Conservation (phyloP, 2,329 filamentous ascomycete species). For the Aspergillus sp. region DNA sequence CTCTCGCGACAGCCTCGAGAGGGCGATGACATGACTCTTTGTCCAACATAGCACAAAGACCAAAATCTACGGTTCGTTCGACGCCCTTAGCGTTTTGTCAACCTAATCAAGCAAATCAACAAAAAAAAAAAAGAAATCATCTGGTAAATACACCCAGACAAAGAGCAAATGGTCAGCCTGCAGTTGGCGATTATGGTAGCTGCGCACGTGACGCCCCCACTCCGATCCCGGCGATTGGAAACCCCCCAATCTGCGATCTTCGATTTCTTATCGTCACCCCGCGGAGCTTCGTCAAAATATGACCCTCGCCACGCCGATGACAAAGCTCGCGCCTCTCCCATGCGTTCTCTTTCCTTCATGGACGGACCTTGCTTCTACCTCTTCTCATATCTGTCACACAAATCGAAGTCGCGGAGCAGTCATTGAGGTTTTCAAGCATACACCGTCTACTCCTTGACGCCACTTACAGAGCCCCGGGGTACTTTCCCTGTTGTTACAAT, state of each 20-base stretch:
- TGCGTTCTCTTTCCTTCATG: not conserved
- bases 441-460: not conserved
- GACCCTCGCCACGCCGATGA: conserved; percentile 37
- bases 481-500: conserved; percentile 57
- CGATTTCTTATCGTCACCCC: conserved; percentile 14
- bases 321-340: conserved; percentile 31
- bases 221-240: conserved; percentile 12
- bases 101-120: not conserved
- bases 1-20: not conserved
- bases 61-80: not conserved
- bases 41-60: not conserved
- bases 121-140: not conserved
- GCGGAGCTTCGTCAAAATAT: conserved; percentile 15
- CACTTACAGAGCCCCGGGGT: conserved; percentile 16
- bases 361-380: not conserved
- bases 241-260: conserved; percentile 12
- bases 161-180: not conserved
- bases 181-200: not conserved
- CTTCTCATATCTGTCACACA: not conserved
- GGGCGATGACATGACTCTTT: not conserved
- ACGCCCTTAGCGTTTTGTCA: not conserved
- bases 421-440: not conserved
- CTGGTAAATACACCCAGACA: not conserved
- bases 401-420: not conserved
- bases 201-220: not conserved